A percentile compares a stretch with the other conserved stretches of the same genome.
These are phyloP conservation scores for Ceratobasidium sp. DNA, from an alignment of 1,284 basidiomycete genomes.

Conservation along the genomic window DNA sequence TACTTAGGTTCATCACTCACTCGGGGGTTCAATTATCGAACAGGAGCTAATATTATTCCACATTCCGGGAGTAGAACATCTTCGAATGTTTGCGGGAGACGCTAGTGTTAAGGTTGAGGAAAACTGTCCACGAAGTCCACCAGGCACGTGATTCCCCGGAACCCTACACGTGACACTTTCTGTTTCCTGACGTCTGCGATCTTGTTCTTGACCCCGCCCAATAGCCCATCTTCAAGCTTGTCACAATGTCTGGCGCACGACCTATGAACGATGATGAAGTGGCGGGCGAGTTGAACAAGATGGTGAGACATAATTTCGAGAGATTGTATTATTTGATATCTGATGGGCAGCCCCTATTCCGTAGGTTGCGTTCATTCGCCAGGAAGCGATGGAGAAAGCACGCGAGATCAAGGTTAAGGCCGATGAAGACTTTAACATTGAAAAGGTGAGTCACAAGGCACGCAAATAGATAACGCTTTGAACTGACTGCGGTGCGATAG, in stretches of 20 bases:
- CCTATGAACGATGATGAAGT: constrained; percentile 97
- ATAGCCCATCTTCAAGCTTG: constrained; percentile 34
- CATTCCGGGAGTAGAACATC: background rate
- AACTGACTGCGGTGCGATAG: constrained; percentile 60
- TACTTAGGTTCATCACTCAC: no score
- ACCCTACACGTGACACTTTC: constrained; percentile 17
- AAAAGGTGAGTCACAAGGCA: constrained; percentile 74
- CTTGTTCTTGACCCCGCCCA: constrained; percentile 30
- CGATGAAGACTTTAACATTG: constrained; percentile 97
- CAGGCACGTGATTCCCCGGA: constrained; percentile 13
- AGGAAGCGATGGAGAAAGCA: constrained; percentile 95
- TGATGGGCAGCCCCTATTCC: background rate
- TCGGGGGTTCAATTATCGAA: no score
- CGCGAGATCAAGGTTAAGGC: constrained; percentile 97
- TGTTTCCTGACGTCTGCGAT: constrained; percentile 39
- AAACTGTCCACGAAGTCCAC: no score
- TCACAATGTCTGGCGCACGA: constrained; percentile 65
- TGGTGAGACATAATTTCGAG: constrained; percentile 69
- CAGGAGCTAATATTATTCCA: no score
- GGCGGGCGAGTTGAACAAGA: constrained; percentile 98
- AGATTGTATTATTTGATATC: constrained; percentile 20
- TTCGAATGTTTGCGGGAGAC: background rate
- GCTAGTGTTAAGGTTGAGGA: background rate
- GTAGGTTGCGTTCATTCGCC: constrained; percentile 95
- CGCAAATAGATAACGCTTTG: background rate